Evolutionary conservation across 192 early-diverging fungal genomes (phyloP).

Genomic region (Backusella circina): DNA sequence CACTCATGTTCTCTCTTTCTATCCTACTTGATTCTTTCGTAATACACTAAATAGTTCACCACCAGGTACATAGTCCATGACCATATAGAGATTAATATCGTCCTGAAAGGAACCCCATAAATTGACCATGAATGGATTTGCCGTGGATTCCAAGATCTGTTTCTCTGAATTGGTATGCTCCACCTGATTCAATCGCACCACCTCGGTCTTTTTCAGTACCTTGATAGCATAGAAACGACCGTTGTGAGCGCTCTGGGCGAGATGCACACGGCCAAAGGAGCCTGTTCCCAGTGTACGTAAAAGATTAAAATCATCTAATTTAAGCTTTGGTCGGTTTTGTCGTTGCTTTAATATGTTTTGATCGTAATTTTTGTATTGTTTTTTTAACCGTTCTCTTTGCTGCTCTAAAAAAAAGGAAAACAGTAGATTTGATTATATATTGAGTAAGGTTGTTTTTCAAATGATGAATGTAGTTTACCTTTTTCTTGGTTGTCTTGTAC

Average conservation of each 20-base stretch:
- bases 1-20: no score
- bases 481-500: not conserved
- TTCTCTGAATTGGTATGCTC: conserved; percentile 98
- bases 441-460: not conserved
- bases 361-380: conserved; percentile 11
- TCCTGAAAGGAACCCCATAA: conserved; percentile 95
- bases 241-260: conserved; percentile 75
- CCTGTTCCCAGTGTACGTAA: conserved; percentile 92
- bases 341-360: conserved; percentile 19
- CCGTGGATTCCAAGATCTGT: conserved; percentile 80
- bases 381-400: conserved; percentile 7
- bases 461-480: not conserved
- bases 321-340: conserved; percentile 42
- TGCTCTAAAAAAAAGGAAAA: not conserved
- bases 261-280: conserved; percentile 94
- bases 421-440: not conserved
- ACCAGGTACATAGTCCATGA: conserved; percentile 95
- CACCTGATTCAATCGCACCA: conserved; percentile 92
- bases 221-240: conserved; percentile 95
- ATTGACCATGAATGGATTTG: conserved; percentile 82
- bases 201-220: conserved; percentile 88
- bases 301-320: conserved; percentile 78
- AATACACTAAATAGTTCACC: conserved; percentile 85
- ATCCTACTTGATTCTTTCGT: conserved; percentile 66
- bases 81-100: conserved; percentile 86